Base-by-base conservation (phyloP, 192 early-diverging fungal genomes). In the Backusella tuberculispora region DNA sequence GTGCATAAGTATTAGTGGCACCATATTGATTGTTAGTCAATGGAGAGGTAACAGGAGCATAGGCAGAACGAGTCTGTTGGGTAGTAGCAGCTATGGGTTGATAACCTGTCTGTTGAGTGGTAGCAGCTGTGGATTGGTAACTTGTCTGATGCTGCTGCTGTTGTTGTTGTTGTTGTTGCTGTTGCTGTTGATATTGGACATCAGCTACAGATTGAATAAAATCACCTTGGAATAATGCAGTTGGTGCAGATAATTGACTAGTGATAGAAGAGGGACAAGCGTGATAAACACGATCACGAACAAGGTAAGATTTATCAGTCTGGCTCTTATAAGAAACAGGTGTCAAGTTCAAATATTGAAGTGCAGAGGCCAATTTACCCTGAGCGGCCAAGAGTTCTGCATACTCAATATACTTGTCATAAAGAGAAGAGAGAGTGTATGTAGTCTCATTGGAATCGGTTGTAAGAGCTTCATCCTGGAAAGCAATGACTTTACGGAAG, bases 401-500 rank as follows among this genome's bases (percentile, higher is more conserved):
- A 83, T 98, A 99, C 71, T 98, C 95, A 42, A 89, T 85, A 73
- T 96, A 98, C 50, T 88, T 87, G 72, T 94, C 88, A 75, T 98
- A 98, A 41, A 99, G 84, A 40, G 82, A 80, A 8, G 70, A 78
- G 34, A 80, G 70, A 53, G 66, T 63, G 43, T 67, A 76, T 0
- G 79, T 47, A 10, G 26, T 26, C 63, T 76, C 46, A 68, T 79
- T 74, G 68, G 83, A 80, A 74, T 80, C 71, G 37, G 83, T 74
- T n/a, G 63, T 24, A 38, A 76, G 56, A 40, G 95, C 75, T 14
- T 91, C 89, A 74, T 99, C 98, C 40, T 95, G 90, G 82, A 91
- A 99, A 63, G 92, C 89, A 63, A 98, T 93, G 1, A 96, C 98
- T 63, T 92, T 92, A 40, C 95, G 90, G 86, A 98, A 97, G 38